Evolutionary conservation across 176 grass and related monocot species (phyloP), one percentile per base, ranked within the genome.

Genomic region (Carex littledalei): DNA sequence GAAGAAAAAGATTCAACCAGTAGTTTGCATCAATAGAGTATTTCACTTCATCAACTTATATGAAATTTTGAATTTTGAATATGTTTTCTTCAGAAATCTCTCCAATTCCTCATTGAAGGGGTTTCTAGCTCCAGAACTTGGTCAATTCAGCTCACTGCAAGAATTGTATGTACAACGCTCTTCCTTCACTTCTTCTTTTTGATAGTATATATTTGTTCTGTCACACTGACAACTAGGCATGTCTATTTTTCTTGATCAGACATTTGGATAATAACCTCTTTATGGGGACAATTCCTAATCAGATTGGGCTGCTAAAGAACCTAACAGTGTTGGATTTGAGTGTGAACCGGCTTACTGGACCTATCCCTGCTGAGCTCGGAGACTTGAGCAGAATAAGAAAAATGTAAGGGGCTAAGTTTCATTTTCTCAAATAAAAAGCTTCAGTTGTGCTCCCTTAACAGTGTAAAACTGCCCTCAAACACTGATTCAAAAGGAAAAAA

Each of bases 261-360:
- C 85, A 88, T 92, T 83, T 99, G 90, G 92, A 95, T 47, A 91
- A 88, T 59, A 95, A 99, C 81, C 78, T 88, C 39, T 77, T 99
- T n/a, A 89, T 99, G 62, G 96, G 90, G 11, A 95, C 90, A 8
- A 94, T 99, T 55, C 93, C 96, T 0, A 90, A 88, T 86, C 91
- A 88, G 65, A 81, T 95, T 10, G 96, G 93, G 8, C 67, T 80
- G 17, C 35, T 99, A 71, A 88, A 91, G 81, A 95, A 92, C 84
- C 87, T 99, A 18, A 88, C 70, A 14, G 78, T 95, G 32, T 84
- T 99, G 85, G 87, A 99, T 86, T 91, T 99, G 88, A 91, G 96
- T 8, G 72, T 71, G 80, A 99, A 99, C 90, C 81, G 88, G 35
- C 85, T 99, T 20, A 87, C 87, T 85, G 96, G 93, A 34, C 93